These are phyloP conservation scores for Wickerhamomyces kurtzmanii DNA, from an alignment of 805 yeast genomes.

Conservation along the genomic window DNA sequence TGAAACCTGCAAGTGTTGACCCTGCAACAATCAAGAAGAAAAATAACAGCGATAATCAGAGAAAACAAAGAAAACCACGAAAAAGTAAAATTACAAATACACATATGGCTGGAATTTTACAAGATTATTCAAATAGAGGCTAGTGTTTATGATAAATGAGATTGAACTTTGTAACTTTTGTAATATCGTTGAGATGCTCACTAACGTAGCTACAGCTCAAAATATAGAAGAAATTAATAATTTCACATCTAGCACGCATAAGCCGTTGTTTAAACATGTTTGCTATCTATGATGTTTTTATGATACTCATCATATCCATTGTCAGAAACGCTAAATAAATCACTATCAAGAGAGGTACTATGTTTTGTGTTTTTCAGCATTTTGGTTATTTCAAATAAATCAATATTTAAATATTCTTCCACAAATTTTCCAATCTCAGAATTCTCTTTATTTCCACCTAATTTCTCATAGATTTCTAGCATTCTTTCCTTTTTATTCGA, in stretches of 20 bases:
- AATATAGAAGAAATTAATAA: no score
- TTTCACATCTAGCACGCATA: no score
- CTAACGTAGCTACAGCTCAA: no score
- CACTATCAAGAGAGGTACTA: no score
- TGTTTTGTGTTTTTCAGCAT: conserved; percentile 41
- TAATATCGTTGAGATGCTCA: no score
- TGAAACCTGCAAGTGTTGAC: conserved; percentile 96
- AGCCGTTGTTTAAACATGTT: no score
- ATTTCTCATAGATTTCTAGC: conserved; percentile 27
- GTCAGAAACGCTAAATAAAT: no score
- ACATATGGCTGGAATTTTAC: conserved; percentile 92
- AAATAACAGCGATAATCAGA: conserved; percentile 41
- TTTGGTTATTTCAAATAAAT: conserved; percentile 38
- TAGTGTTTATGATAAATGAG: no score
- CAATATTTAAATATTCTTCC: conserved; percentile 38
- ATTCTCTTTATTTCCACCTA: conserved; percentile 81
- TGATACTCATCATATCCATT: no score
- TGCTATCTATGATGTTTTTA: no score
- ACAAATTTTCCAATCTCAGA: conserved; percentile 74
- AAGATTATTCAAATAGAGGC: conserved; percentile 53
- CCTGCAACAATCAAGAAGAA: conserved; percentile 82
- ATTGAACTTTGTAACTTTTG: no score
- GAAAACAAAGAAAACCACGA: conserved; percentile 86
- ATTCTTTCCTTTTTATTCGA: conserved; percentile 44
- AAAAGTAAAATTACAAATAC: conserved; percentile 92